These are phyloP conservation scores for Trichoderma breve DNA, from an alignment of 2,329 filamentous ascomycete genomes.

Conservation along the genomic window DNA sequence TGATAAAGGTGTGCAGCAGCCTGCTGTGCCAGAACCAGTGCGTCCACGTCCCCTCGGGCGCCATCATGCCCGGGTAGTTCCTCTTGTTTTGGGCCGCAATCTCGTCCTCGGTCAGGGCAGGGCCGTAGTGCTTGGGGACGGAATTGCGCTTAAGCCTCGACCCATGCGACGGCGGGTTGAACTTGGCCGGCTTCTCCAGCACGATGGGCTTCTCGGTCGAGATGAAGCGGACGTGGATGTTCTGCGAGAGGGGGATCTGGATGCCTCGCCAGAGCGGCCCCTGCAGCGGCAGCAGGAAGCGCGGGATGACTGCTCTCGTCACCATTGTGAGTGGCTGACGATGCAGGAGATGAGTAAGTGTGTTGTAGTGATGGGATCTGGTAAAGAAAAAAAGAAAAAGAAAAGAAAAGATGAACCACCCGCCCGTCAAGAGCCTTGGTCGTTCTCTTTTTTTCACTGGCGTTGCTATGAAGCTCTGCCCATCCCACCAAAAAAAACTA, in stretches of 20 bases:
- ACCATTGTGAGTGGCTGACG: slow-evolving; percentile 37
- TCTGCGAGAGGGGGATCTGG: slow-evolving; percentile 36
- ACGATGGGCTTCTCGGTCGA: slow-evolving; percentile 57
- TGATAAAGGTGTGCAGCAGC: slow-evolving; percentile 76
- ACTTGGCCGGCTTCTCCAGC: slow-evolving; percentile 83
- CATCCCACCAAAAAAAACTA: slow-evolving; percentile 17
- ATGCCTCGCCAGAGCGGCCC: slow-evolving; percentile 54
- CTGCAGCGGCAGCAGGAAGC: slow-evolving; percentile 65
- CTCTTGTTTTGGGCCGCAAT: slow-evolving; percentile 62
- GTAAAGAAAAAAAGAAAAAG: not conserved
- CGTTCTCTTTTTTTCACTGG: not conserved
- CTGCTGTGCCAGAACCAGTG: slow-evolving; percentile 81
- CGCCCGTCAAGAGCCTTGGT: not conserved
- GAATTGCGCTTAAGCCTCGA: slow-evolving; percentile 58
- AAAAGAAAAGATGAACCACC: not conserved
- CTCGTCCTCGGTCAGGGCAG: slow-evolving; percentile 65
- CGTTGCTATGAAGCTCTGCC: slow-evolving; percentile 14
- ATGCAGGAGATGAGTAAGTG: not conserved
- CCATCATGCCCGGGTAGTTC: slow-evolving; percentile 86
- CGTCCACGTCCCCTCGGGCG: slow-evolving; percentile 75
- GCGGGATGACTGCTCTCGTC: slow-evolving; percentile 56
- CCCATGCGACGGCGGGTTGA: slow-evolving; percentile 89
- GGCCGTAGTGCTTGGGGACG: slow-evolving; percentile 70
- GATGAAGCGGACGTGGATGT: slow-evolving; percentile 37
- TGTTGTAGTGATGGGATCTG: not conserved